A percentile compares a stretch with the other conserved stretches of the same genome.
Evolutionary conservation across 257 asterid species (phyloP).

Genomic region (Parsonsia alboflavescens): DNA sequence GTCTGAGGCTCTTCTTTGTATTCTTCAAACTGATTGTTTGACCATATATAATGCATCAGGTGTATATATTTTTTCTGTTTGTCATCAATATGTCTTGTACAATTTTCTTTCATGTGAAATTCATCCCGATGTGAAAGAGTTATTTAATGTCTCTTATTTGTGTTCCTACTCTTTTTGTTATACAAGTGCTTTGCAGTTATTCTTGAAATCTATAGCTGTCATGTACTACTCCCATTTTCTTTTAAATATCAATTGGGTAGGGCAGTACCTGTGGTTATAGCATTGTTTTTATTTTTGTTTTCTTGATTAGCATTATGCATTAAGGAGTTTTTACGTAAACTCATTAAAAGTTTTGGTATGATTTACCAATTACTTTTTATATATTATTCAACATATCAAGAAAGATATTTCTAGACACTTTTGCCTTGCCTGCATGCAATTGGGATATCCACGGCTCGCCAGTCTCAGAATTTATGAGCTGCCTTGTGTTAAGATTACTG

Average conservation of each 20-base stretch:
- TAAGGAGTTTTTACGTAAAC: neutral
- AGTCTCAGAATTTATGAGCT: neutral
- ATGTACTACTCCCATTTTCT: neutral
- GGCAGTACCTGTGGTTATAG: neutral
- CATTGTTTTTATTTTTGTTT: neutral
- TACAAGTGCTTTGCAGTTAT: neutral
- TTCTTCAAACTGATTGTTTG: slow-evolving; percentile 67
- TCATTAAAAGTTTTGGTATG: neutral
- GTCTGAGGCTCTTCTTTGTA: slow-evolving; percentile 72
- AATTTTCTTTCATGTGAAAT: neutral
- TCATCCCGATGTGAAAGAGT: neutral
- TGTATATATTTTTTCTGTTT: slow-evolving; percentile 20
- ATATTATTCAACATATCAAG: neutral
- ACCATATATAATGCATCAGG: slow-evolving; percentile 69
- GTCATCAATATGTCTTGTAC: neutral
- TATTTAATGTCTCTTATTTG: neutral
- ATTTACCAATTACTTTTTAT: neutral
- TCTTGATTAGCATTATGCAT: neutral
- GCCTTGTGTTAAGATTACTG: neutral
- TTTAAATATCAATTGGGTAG: neutral
- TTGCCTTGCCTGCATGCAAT: neutral
- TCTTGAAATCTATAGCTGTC: neutral
- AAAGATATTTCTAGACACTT: too few species aligned
- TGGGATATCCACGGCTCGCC: neutral
- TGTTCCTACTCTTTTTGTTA: neutral